A percentile compares a stretch with the other conserved stretches of the same genome.
Evolutionary conservation across 1,139 yeast species (phyloP).

Genomic region (Scheffersomyces lignicola): DNA sequence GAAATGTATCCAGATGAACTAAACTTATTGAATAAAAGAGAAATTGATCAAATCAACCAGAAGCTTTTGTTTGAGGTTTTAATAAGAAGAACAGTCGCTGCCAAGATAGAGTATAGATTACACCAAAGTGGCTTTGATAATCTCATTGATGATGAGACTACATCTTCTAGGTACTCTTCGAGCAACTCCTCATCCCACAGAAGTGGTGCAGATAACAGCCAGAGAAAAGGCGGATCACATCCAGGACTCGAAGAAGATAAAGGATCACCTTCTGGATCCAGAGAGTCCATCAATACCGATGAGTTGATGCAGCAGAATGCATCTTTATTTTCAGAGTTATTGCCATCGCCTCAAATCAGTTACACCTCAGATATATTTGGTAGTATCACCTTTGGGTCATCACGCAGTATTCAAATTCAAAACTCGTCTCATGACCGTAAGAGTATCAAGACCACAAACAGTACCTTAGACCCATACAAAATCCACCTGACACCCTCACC

Average conservation of each 20-base stretch:
- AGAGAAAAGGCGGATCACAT: not conserved
- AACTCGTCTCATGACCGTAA: not conserved
- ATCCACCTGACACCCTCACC: not conserved
- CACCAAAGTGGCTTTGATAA: conserved; percentile 16
- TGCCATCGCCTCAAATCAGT: conserved; percentile 45
- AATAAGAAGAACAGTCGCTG: conserved; percentile 44
- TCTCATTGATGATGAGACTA: conserved; percentile 1
- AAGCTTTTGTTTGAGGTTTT: conserved; percentile 38
- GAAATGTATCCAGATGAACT: conserved; percentile 33
- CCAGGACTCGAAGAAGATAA: conserved; percentile 10
- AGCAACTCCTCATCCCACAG: not conserved
- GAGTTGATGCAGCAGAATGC: conserved; percentile 33
- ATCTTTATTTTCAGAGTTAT: conserved; percentile 31
- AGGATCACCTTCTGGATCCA: conserved; percentile 13
- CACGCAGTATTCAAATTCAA: not conserved
- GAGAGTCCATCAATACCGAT: conserved; percentile 27
- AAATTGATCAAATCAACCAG: conserved; percentile 30
- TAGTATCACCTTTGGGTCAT: conserved; percentile 1
- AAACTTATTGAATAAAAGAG: conserved; percentile 21
- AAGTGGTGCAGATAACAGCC: not conserved
- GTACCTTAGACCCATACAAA: conserved; percentile 3
- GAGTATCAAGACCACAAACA: conserved; percentile 2
- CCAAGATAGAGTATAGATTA: conserved; percentile 41
- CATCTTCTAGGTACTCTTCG: conserved; percentile 6
- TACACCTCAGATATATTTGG: conserved; percentile 33